Evolutionary conservation across 768 basidiomycete species (phyloP).

Genomic region (Pisolithus marmoratus): DNA sequence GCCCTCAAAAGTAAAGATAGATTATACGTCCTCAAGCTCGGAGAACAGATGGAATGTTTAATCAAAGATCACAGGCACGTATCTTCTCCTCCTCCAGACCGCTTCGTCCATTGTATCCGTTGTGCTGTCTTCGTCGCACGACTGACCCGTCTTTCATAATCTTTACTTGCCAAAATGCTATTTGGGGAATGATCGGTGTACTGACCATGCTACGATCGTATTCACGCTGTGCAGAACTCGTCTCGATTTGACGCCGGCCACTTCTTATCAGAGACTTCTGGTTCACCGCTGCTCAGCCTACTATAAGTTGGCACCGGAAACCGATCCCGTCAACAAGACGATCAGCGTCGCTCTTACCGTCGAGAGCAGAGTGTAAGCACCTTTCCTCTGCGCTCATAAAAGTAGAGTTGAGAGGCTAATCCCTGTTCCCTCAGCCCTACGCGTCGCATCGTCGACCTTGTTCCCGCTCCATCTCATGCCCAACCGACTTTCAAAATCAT

Average conservation of each 20-base stretch:
- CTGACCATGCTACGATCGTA: conserved; percentile 15
- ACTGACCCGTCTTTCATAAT: not conserved
- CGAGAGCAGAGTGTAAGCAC: conserved; percentile 73
- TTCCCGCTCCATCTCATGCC: conserved; percentile 62
- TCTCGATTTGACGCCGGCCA: conserved; percentile 62
- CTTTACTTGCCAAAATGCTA: conserved; percentile 1
- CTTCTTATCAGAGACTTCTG: conserved; percentile 80
- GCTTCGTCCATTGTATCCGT: too few species aligned
- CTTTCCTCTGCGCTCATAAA: not conserved
- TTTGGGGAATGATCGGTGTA: conserved; percentile 2
- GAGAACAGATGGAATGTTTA: conserved; percentile 77
- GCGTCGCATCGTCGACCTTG: conserved; percentile 68
- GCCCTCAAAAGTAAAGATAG: conserved; percentile 86
- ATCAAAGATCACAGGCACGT: conserved; percentile 71
- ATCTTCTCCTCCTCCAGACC: not conserved
- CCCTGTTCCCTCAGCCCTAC: conserved; percentile 44
- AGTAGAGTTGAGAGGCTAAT: conserved; percentile 6
- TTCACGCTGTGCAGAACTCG: conserved; percentile 40
- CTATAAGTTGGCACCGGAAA: conserved; percentile 70
- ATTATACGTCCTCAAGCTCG: conserved; percentile 83
- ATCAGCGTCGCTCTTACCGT: conserved; percentile 51
- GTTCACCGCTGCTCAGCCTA: conserved; percentile 83
- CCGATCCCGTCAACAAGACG: conserved; percentile 55
- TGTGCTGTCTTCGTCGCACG: conserved; percentile 6
- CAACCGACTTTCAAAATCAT: conserved; percentile 88